Base-by-base conservation (phyloP, 164 flowering plant species). In the Euptelea pleiosperma region DNA sequence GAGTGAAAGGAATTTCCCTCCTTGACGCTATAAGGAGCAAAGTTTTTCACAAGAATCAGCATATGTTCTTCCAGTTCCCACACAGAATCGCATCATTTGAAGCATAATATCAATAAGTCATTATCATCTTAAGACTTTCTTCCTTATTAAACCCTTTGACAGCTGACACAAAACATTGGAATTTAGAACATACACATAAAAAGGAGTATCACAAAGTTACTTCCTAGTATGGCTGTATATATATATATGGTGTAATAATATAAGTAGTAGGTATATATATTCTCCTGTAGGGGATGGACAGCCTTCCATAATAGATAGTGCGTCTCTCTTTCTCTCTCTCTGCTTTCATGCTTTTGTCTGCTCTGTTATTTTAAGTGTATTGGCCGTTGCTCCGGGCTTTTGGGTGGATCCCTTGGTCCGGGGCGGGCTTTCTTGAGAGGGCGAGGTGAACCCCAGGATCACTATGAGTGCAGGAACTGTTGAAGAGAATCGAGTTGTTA, bases 401-500 rank as follows among this genome's bases (percentile, higher is more conserved):
- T 29, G 19, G 22, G 29, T 57, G 51, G 10, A 31, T 57, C 40
- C 10, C n/a, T 31, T 18, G 52, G 59, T 33, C 61, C 0, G 65
- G 65, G 16, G 46, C 57, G 2, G 77, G 76, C 67, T 77, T 79
- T 53, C 76, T 61, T 3, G 78, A 58, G 63, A 86, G 51, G 15
- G 73, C 19, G 6, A 87, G 59, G 64, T 82, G 85, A 12, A 87
- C 72, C 0, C 91, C 95, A 2, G 95, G 95, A 53, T 83, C 83
- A 29, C 75, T 67, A 43, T 78, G 80, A 12, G 69, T 26, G 73
- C 58, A 71, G 26, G 71, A 41, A 55, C 64, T 33, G 31, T 80
- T 53, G 69, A 31, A 65, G 44, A 87, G 24, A 7, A 87, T 70
- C 39, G 91, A 83, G 65, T 81, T 83, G 69, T 85, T 87, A 8